phyloP scores from a whole-genome alignment of 768 basidiomycete genomes.

The Suillus occidentalis region DNA sequence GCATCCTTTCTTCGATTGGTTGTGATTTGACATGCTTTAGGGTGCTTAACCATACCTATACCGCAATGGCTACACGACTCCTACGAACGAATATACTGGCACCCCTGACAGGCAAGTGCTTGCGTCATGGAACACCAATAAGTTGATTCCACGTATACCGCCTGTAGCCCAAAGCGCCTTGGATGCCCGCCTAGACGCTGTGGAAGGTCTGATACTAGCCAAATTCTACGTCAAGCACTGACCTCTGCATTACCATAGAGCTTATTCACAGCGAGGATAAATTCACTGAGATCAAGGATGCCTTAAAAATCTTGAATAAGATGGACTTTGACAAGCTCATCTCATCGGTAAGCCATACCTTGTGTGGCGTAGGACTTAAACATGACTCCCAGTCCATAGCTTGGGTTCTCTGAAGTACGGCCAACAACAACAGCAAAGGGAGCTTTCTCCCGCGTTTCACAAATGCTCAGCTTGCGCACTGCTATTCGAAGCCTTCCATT shows the following conservation, averaged over 20 bases:
- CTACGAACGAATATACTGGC: constrained; percentile 80
- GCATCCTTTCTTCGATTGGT: background rate
- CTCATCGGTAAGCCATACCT: constrained; percentile 47
- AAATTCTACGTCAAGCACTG: background rate
- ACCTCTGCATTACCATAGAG: constrained; percentile 43
- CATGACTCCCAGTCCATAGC: constrained; percentile 39
- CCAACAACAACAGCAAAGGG: constrained; percentile 54
- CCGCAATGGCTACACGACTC: constrained; percentile 86
- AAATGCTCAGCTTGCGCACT: constrained; percentile 78
- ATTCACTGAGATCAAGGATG: constrained; percentile 66
- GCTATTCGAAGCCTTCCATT: constrained; percentile 67
- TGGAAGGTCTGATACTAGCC: constrained; percentile 56
- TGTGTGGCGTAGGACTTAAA: background rate
- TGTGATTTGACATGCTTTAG: constrained; percentile 35
- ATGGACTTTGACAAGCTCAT: constrained; percentile 90
- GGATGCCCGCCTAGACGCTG: constrained; percentile 81
- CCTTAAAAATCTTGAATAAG: constrained; percentile 70
- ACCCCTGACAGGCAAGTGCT: constrained; percentile 65
- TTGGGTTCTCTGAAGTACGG: constrained; percentile 63
- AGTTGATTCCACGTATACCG: background rate
- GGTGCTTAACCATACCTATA: constrained; percentile 77
- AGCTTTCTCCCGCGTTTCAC: constrained; percentile 67
- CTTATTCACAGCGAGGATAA: constrained; percentile 74
- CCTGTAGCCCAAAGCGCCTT: constrained; percentile 48
- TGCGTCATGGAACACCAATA: background rate